Percentiles rank a stretch among this genome's conserved stretches.
These are phyloP conservation scores for Colletotrichum gigasporum DNA, from an alignment of 2,329 filamentous ascomycete genomes.

Conservation along the genomic window DNA sequence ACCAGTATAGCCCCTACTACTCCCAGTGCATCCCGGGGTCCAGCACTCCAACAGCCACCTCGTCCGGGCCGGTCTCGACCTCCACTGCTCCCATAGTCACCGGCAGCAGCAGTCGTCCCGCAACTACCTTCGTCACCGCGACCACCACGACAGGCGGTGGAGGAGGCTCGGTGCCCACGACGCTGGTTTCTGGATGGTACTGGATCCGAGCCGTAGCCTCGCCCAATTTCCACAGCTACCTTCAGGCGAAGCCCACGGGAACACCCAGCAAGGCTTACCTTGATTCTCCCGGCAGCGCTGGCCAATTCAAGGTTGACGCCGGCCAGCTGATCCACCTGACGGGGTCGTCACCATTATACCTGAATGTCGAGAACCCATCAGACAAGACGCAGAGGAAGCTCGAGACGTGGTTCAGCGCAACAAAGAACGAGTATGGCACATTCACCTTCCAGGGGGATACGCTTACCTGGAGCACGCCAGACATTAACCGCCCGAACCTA, in stretches of 20 bases:
- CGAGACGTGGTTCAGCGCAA: slow-evolving; percentile 59
- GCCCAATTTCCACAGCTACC: slow-evolving; percentile 67
- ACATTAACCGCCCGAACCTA: slow-evolving; percentile 61
- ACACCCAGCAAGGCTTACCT: slow-evolving; percentile 59
- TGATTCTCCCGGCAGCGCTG: slow-evolving; percentile 60
- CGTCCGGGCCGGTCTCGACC: not conserved
- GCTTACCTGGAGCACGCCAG: slow-evolving; percentile 60
- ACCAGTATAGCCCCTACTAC: slow-evolving; percentile 15
- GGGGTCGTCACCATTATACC: slow-evolving; percentile 51
- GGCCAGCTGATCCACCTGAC: slow-evolving; percentile 65
- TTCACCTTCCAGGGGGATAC: slow-evolving; percentile 69
- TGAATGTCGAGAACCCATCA: slow-evolving; percentile 56
- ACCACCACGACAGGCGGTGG: slow-evolving; percentile 17
- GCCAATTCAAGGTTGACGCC: slow-evolving; percentile 64
- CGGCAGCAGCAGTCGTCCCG: not conserved
- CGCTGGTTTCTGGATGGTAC: slow-evolving; percentile 60
- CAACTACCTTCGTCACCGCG: slow-evolving; percentile 12
- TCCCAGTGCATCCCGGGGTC: slow-evolving; percentile 27
- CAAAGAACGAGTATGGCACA: slow-evolving; percentile 62
- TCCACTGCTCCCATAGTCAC: slow-evolving; percentile 8
- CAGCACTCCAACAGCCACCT: slow-evolving; percentile 5
- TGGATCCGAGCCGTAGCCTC: slow-evolving; percentile 67
- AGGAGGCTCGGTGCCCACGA: slow-evolving; percentile 37
- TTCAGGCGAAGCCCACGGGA: slow-evolving; percentile 57
- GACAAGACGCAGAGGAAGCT: slow-evolving; percentile 58